Evolutionary conservation across 225 moss, liverwort and hornwort species (phyloP), one percentile per base, ranked within the genome.

Genomic region (Antitrichia curtipendula): DNA sequence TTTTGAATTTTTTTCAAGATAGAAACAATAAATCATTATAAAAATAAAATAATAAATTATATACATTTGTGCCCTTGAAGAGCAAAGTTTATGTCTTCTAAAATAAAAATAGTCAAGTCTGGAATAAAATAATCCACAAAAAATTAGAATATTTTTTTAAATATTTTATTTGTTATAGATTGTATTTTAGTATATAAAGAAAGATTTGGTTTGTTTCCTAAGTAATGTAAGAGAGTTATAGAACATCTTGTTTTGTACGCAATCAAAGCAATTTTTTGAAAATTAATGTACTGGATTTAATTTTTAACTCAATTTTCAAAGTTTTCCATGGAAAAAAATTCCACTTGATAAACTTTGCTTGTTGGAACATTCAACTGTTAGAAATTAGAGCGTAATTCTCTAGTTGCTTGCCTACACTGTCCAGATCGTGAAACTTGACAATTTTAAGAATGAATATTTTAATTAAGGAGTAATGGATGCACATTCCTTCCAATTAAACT

Each of bases 381-480:
- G 10, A 0, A n/a, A 45, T 72, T 29, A 64, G 6, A 43, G 3
- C 15, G 10, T 43, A 10, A 8, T 0, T 41, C 0, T 16, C 0
- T 9, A 1, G 1, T 71, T 2, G 1, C 1, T 71, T 6, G 0
- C 29, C 7, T 28, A 28, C 0, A 45, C 0, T 45, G 10, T 45
- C 4, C 4, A 29, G 10, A 29, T 72, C 16, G 18, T 29, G 18
- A 29, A 73, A 47, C 18, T 47, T 47, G 16, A 70, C 1, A 3
- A 2, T 25, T 24, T 14, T 25, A 70, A 14, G 0, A 41, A 40
- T 14, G 25, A 41, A 3, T 41, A 14, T 72, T 1, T 71, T 16
- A 38, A 43, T 71, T 16, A 38, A 43, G 1, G 45, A 17, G 0
- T 45, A 29, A 17, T 29, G 2, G 6, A 18, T 47, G 11, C 6